Conservation (phyloP, 225 moss, liverwort and hornwort genomes). For the Pseudisothecium myosuroides region DNA sequence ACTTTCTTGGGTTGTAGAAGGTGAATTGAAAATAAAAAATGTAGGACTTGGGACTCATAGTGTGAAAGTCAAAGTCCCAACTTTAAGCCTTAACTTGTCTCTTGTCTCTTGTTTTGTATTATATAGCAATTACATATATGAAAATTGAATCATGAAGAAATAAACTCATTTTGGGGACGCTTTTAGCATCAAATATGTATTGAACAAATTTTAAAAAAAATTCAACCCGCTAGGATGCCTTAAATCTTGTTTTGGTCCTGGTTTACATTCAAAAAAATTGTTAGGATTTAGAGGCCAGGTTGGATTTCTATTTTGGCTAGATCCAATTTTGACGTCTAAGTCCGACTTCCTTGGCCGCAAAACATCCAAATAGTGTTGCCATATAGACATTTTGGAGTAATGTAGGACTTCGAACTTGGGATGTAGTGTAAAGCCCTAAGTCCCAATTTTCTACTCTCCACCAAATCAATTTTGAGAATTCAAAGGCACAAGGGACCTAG, state of each 20-base stretch:
- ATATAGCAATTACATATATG: accelerated
- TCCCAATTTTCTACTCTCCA: not conserved
- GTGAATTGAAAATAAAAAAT: not conserved
- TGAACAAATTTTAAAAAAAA: accelerated
- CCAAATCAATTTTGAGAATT: not conserved
- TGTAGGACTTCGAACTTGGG: accelerated
- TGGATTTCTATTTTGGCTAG: accelerated
- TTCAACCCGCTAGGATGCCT: not conserved
- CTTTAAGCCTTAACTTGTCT: not conserved
- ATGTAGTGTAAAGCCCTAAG: not conserved
- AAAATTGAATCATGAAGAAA: not conserved
- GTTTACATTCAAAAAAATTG: too few species aligned
- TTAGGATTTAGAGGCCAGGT: accelerated
- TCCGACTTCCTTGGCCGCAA: accelerated
- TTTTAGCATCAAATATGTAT: not conserved
- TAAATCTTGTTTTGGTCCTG: accelerated
- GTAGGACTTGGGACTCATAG: not conserved
- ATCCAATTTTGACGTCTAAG: accelerated
- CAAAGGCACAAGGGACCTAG: not conserved
- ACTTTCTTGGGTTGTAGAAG: too few species aligned
- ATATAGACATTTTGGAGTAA: too few species aligned
- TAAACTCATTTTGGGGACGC: accelerated
- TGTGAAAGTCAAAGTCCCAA: not conserved
- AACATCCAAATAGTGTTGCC: too few species aligned
- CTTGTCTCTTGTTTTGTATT: too few species aligned